Conservation (phyloP, 2,329 filamentous ascomycete genomes). For the Harringtonia lauricola region DNA sequence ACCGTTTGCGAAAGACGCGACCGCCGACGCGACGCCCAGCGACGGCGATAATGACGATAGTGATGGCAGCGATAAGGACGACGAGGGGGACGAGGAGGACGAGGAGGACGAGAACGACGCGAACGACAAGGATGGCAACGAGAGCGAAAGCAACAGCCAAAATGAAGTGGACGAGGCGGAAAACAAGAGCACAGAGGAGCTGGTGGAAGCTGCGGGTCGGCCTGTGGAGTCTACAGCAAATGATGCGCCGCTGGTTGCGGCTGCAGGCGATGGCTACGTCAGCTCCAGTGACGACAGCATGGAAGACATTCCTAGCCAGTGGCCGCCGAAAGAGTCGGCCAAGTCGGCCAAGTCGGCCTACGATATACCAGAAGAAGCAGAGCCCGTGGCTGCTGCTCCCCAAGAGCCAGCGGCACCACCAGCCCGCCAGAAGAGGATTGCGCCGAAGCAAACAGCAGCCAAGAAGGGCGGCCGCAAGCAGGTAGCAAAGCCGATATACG, state of each 20-base stretch:
- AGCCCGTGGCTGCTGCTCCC: too few species aligned
- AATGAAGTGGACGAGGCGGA: background rate
- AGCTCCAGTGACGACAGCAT: constrained; percentile 1
- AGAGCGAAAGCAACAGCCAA: background rate
- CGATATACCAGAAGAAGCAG: too few species aligned
- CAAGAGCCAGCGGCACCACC: too few species aligned
- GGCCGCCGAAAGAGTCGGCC: background rate
- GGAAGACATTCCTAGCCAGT: background rate
- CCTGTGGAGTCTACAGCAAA: too few species aligned
- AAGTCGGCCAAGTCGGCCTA: too few species aligned
- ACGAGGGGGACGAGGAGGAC: background rate
- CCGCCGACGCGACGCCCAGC: too few species aligned
- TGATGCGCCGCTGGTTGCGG: too few species aligned
- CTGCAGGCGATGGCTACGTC: background rate
- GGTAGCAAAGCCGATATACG: background rate
- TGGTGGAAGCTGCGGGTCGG: too few species aligned
- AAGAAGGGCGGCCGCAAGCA: background rate
- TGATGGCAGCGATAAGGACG: background rate
- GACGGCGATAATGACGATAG: background rate
- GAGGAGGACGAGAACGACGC: background rate
- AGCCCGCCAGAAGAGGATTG: too few species aligned
- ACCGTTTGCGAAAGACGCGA: too few species aligned
- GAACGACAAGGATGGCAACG: background rate
- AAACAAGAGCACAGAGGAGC: background rate
- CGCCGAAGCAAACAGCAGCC: background rate